Base-by-base conservation (phyloP, 805 yeast genomes). In the Lipomyces lipofer region DNA sequence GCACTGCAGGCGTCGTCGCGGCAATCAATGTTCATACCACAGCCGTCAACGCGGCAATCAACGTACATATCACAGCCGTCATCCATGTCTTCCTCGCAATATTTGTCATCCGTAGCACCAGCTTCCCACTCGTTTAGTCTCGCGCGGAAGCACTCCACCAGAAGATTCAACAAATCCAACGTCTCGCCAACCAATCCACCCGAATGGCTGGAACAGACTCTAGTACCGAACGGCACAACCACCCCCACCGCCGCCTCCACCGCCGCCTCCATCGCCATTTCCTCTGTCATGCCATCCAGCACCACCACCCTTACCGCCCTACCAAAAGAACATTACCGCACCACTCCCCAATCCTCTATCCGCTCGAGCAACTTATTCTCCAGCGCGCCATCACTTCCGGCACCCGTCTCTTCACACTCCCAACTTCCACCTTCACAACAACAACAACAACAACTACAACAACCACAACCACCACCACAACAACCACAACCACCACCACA, bases 21-120 rank as follows among this genome's bases (percentile, higher is more conserved):
- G 45, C 47, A 62, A 60, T 15, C 66, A 3, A 53, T 66, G 49
- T 61, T 66, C 17, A 53, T 56, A 3, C 47, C 61, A 13, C 52
- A 24, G 43, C 29, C 58, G n/a, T 19, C 36, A 22, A 19, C 36
- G 9, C 24, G 27, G 2, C 29, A 29, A 10, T 35, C 36, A 30
- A 25, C 51, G 15, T 38, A 15, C 40, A 12, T 19, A 7, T 36
- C 25, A 10, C 21, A n/a, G 6, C 40, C 9, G 12, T 36, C 40
- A 17, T 17, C 19, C 19, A 10, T 25, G n/a, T 19, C 40, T 6
- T 36, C 40, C 9, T 15, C 40, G 13, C 40, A 36, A 9, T n/a
- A 6, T 4, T 19, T 6, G 7, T 24, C n/a, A 8, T 9, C 10
- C 47, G 28, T 38, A 5, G n/a, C 49, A 27, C 32, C 46, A 22